Percentiles rank a stretch among this genome's conserved stretches.
Evolutionary conservation across 208 protist genomes (phyloP).

Genomic region (Phytomonas francai): DNA sequence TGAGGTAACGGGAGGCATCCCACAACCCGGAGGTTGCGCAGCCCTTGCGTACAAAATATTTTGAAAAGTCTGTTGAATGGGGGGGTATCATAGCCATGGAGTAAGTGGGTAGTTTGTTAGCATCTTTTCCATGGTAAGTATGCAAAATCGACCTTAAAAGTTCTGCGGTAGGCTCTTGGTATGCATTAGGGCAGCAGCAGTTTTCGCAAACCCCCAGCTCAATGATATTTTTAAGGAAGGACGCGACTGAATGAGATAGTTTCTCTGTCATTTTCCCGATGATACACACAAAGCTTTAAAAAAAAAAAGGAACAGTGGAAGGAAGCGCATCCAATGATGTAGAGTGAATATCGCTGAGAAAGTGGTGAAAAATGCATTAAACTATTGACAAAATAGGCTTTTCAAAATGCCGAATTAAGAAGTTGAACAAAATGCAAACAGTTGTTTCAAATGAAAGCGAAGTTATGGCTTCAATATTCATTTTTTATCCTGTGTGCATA

Average conservation of each 20-base stretch:
- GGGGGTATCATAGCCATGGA: not conserved
- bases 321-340: conserved; percentile 11
- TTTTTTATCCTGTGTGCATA: too few species aligned
- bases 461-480: too few species aligned
- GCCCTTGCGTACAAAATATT: not conserved
- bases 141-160: not conserved
- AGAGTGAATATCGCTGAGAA: not conserved
- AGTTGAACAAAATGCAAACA: not conserved
- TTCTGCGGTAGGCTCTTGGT: conserved; percentile 10
- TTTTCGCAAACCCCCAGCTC: conserved; percentile 32
- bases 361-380: conserved; percentile 1
- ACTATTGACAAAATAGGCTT: not conserved
- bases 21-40: not conserved
- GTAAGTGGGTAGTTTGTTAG: not conserved
- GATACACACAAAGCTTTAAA: not conserved
- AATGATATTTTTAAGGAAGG: conserved; percentile 28
- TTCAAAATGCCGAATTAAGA: not conserved
- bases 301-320: conserved; percentile 14
- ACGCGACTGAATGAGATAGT: conserved; percentile 16
- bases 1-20: conserved; percentile 24
- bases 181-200: conserved; percentile 23
- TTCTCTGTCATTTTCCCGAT: conserved; percentile 6
- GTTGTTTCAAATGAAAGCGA: not conserved
- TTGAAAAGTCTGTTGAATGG: not conserved
- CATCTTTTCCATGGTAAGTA: not conserved